These are phyloP conservation scores for Waltergamsia citrina DNA, from an alignment of 2,329 filamentous ascomycete species.

Conservation along the genomic window DNA sequence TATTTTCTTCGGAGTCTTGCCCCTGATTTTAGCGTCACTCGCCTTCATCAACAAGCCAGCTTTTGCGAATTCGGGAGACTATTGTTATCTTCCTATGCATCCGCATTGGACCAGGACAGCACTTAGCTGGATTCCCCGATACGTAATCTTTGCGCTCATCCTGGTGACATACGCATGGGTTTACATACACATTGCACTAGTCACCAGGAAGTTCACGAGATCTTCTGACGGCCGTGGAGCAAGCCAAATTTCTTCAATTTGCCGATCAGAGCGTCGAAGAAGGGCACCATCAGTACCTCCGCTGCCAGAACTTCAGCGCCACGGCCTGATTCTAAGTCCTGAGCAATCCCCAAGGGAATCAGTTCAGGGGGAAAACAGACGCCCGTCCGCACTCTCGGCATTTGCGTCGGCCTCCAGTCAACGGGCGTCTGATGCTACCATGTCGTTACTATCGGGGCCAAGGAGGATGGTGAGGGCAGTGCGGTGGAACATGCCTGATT, in stretches of 20 bases:
- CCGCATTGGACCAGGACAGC: slow-evolving; percentile 61
- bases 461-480: no score
- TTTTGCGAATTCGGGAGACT: slow-evolving; percentile 55
- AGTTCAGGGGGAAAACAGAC: slow-evolving; percentile 5
- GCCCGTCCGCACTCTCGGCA: background rate
- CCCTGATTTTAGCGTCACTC: slow-evolving; percentile 49
- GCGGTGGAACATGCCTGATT: no score
- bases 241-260: background rate
- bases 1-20: slow-evolving; percentile 46
- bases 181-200: slow-evolving; percentile 54
- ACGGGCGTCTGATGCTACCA: no score
- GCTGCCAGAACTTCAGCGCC: slow-evolving; percentile 18
- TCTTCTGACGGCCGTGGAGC: background rate
- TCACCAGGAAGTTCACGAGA: slow-evolving; percentile 27
- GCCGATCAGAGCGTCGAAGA: slow-evolving; percentile 6
- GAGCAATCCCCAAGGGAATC: slow-evolving; percentile 7
- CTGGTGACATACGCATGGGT: slow-evolving; percentile 56
- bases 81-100: slow-evolving; percentile 59
- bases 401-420: slow-evolving; percentile 3
- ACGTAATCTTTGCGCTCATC: slow-evolving; percentile 56
- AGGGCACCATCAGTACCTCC: slow-evolving; percentile 12
- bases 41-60: slow-evolving; percentile 50
- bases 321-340: slow-evolving; percentile 20
- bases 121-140: slow-evolving; percentile 65
- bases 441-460: no score